A percentile compares a stretch with the other conserved stretches of the same genome.
These are phyloP conservation scores for Sporisorium reilianum DNA, from an alignment of 1,284 basidiomycete genomes.

Conservation along the genomic window DNA sequence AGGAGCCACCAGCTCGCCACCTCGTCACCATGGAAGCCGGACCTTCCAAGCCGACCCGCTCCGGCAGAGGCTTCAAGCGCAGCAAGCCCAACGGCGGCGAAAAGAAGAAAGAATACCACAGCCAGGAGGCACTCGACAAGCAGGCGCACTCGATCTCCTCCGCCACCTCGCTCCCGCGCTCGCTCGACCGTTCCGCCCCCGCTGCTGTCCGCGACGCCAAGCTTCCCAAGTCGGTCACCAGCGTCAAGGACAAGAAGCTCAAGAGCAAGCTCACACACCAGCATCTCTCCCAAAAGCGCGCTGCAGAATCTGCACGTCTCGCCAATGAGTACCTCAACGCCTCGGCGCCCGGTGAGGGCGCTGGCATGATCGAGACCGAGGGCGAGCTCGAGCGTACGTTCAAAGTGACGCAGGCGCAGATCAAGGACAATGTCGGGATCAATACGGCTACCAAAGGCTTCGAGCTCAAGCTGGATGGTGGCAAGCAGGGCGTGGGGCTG, in stretches of 20 bases:
- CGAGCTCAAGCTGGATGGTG: constrained; percentile 84
- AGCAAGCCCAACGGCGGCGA: constrained; percentile 13
- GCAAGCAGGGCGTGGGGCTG: constrained; percentile 56
- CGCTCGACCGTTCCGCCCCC: constrained; percentile 58
- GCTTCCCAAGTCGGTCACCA: constrained; percentile 58
- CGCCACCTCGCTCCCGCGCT: constrained; percentile 60
- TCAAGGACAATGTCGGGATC: constrained; percentile 77
- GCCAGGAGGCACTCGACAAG: constrained; percentile 54
- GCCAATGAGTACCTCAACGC: constrained; percentile 66
- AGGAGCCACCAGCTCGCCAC: constrained; percentile 4
- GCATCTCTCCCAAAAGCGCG: constrained; percentile 59
- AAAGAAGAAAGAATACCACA: constrained; percentile 42
- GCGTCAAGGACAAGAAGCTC: constrained; percentile 66
- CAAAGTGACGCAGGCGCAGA: constrained; percentile 85
- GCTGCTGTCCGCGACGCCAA: constrained; percentile 48
- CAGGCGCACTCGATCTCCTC: constrained; percentile 60
- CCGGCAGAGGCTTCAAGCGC: constrained; percentile 12
- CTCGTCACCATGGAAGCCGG: constrained; percentile 39
- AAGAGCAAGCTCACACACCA: constrained; percentile 62
- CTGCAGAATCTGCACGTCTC: constrained; percentile 59
- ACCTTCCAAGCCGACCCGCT: constrained; percentile 32
- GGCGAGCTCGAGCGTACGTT: constrained; percentile 87
- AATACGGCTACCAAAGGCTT: constrained; percentile 81
- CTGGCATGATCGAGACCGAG: constrained; percentile 80
- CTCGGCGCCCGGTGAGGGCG: constrained; percentile 71